phyloP scores from a whole-genome alignment of 305 asterid species.

The Salvia sclarea region DNA sequence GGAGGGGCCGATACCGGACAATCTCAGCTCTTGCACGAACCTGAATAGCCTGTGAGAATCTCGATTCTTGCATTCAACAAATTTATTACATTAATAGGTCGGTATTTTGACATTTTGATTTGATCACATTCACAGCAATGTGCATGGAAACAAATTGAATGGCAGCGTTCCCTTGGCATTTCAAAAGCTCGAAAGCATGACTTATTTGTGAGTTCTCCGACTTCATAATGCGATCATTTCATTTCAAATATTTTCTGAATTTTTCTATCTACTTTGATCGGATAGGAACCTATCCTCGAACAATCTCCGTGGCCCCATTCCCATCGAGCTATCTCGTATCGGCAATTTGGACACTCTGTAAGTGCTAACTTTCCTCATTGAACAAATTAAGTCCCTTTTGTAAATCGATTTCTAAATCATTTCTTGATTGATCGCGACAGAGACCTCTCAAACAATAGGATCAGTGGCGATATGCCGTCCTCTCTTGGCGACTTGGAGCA shows the following conservation, averaged over 20 bases:
- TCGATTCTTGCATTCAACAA: background rate
- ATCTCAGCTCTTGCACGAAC: conserved; percentile 91
- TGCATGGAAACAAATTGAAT: conserved; percentile 74
- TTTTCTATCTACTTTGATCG: background rate
- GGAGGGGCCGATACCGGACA: conserved; percentile 83
- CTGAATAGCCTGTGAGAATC: conserved; percentile 92
- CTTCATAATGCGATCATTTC: background rate
- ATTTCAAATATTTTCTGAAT: background rate
- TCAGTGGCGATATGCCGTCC: conserved; percentile 79
- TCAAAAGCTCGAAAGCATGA: conserved; percentile 92
- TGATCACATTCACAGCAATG: conserved; percentile 66
- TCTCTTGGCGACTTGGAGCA: conserved; percentile 97
- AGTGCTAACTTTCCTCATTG: conserved; percentile 34
- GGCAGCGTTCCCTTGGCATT: conserved; percentile 83
- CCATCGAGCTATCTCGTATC: conserved; percentile 83
- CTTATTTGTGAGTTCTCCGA: conserved; percentile 75
- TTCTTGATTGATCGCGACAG: conserved; percentile 39
- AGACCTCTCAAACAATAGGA: conserved; percentile 78
- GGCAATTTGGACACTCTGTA: conserved; percentile 94
- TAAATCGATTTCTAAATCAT: background rate
- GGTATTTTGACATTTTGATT: background rate
- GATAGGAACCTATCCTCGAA: conserved; percentile 83
- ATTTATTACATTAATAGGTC: background rate
- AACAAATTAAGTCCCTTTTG: background rate
- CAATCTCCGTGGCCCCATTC: conserved; percentile 73